Evolutionary conservation across 768 basidiomycete species (phyloP).

Genomic region (Mycena crocata): DNA sequence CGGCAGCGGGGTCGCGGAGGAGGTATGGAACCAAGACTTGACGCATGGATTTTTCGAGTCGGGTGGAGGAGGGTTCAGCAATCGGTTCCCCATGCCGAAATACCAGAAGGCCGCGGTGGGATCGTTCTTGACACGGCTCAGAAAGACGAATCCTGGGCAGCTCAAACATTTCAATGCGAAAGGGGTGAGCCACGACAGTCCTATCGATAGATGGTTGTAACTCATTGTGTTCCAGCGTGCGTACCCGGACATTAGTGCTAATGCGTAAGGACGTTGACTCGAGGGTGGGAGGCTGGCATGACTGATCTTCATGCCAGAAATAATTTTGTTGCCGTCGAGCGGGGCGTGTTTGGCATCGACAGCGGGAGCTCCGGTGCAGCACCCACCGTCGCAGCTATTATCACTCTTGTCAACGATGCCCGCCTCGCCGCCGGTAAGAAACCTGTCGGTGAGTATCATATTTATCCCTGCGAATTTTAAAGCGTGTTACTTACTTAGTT

Average conservation of each 20-base stretch:
- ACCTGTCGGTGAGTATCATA: conserved; percentile 45
- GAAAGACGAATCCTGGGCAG: conserved; percentile 40
- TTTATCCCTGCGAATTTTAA: conserved; percentile 31
- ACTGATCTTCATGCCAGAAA: conserved; percentile 13
- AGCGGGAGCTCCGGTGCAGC: conserved; percentile 49
- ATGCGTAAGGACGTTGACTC: conserved; percentile 40
- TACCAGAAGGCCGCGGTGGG: conserved; percentile 53
- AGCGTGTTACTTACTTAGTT: not conserved
- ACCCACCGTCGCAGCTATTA: conserved; percentile 49
- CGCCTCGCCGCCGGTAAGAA: conserved; percentile 49
- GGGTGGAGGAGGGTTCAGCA: conserved; percentile 49
- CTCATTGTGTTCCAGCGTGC: conserved; percentile 43
- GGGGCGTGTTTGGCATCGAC: conserved; percentile 39
- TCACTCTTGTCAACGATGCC: conserved; percentile 54
- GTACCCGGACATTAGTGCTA: conserved; percentile 51
- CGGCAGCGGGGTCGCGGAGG: conserved; percentile 42
- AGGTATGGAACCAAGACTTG: conserved; percentile 44
- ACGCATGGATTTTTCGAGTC: conserved; percentile 49
- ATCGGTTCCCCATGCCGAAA: conserved; percentile 51
- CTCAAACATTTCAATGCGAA: conserved; percentile 40
- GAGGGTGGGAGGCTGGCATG: not conserved
- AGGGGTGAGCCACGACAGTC: conserved; percentile 39
- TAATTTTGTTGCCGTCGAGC: conserved; percentile 33
- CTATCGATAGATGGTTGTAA: not conserved
- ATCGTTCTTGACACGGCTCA: conserved; percentile 47